Evolutionary conservation across 116 monocot species (phyloP), one percentile per base, ranked within the genome.

Genomic region (Dioscorea cayenensis): DNA sequence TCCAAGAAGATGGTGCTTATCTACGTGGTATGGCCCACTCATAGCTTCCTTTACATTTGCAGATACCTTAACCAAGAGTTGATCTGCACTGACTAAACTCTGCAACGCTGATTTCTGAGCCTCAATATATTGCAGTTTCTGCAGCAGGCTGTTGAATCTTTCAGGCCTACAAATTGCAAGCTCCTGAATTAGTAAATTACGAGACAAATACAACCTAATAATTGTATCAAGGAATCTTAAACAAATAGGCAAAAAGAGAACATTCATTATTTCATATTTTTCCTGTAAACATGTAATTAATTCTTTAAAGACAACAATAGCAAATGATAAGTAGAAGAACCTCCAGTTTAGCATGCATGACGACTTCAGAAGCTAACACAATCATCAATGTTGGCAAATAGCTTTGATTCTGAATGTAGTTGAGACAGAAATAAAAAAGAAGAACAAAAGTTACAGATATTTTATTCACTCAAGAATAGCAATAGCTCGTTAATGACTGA

Each of bases 141-240:
- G 83, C 67, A 89, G 72, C 66, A 95, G 70, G 76, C 69, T 63
- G 72, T 82, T 83, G 75, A 95, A 89, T 66, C 80, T 84, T 71
- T 82, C 89, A 72, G 92, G 92, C 92, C 95, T 95, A 64, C 28
- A 62, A 36, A 64, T 84, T 76, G 51, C 69, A 83, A 70, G 36
- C 12, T 72, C 67, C 49, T 37, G 62, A 20, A 62, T 20, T 62
- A 62, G 10, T 22, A 62, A 23, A 21, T 7, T 7, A 59, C 2
- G 5, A 59, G 62, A 62, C 7, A 62, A 62, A 5, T 23, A 23
- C 21, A 0, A 27, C 5, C 22, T 1, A 62, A 62, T 23, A 6
- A 1, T 62, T 62, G 3, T n/a, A 55, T 67, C 13, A 17, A 75
- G 6, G 20, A 28, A 28, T 23, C 14, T 66, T 20, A 61, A 36